These are phyloP conservation scores for Phanerodontia chrysosporium DNA, from an alignment of 768 basidiomycete genomes.

Conservation along the genomic window DNA sequence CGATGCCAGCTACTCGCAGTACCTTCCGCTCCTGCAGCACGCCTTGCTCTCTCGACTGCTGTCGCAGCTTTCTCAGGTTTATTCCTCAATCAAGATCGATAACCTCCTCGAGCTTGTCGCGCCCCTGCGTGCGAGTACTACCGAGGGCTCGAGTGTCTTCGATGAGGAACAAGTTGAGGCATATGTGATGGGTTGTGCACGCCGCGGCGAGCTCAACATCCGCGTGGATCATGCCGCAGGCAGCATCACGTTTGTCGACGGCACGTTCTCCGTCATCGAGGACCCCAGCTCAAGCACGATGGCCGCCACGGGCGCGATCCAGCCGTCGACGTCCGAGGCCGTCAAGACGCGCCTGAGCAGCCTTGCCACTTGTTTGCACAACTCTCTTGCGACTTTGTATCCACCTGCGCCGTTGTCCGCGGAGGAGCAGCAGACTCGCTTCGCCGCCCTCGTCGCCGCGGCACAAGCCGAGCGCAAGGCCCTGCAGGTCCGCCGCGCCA, in stretches of 20 bases:
- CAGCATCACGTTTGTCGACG: conserved; percentile 80
- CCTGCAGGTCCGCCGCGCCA: conserved; percentile 69
- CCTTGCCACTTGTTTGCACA: conserved; percentile 70
- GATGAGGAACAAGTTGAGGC: conserved; percentile 81
- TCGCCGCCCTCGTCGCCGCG: conserved; percentile 55
- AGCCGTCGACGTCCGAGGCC: conserved; percentile 67
- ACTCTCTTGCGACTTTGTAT: conserved; percentile 57
- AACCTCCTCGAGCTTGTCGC: conserved; percentile 75
- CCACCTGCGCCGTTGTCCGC: conserved; percentile 39
- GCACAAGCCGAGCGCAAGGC: conserved; percentile 74
- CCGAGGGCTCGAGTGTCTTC: conserved; percentile 44
- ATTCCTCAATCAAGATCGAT: conserved; percentile 77
- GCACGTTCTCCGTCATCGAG: conserved; percentile 51
- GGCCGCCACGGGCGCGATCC: conserved; percentile 43
- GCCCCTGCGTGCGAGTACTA: conserved; percentile 57
- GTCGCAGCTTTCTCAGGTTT: conserved; percentile 88
- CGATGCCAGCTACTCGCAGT: conserved; percentile 66
- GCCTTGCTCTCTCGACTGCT: conserved; percentile 90
- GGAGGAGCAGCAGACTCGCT: conserved; percentile 55
- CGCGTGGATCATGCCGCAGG: conserved; percentile 86
- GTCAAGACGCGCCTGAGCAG: conserved; percentile 75
- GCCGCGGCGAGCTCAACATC: conserved; percentile 80
- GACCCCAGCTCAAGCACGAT: conserved; percentile 31
- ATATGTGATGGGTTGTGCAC: conserved; percentile 90
- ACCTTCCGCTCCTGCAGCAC: conserved; percentile 85